Base-by-base conservation (phyloP, 2,329 filamentous ascomycete genomes). In the Colletotrichum sp. region DNA sequence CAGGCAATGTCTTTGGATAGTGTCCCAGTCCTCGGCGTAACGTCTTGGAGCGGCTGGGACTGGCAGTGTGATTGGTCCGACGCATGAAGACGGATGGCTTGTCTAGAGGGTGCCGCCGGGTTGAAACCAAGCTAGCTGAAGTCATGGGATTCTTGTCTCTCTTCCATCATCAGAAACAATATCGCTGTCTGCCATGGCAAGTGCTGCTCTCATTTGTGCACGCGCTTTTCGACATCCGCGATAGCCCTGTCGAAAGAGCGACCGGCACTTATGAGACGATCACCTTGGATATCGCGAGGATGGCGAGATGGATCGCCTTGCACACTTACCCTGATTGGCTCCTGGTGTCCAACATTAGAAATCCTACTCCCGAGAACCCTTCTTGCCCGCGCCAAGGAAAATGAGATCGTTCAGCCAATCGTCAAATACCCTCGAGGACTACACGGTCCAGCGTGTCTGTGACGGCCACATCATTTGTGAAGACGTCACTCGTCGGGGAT, bases 91-190 rank as follows among this genome's bases (percentile, higher is more conserved):
- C 39, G 26, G 72, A 68, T 24, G 63, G 73, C 73, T 72, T 75
- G 65, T 75, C 73, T 72, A 44, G 36, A 72, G 73, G 69, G 57
- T 68, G 69, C 57, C 64, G 64, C 69, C 48, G 60, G 64, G 44
- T 75, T 73, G 70, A 75, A 75, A 75, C 73, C 69, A 68, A 30
- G 73, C 73, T 75, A 75, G 48, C 13, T 68, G 63, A n/a, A 68
- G 73, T 75, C 73, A 75, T 73, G 70, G 70, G 73, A 60, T 75
- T 75, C 73, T 75, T 73, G 73, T 75, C 73, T 75, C 69, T 75
- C 57, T 75, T 60, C 57, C 34, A 73, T 75, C 44, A 26, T 60
- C 57, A 59, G 73, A 75, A 71, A 75, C 73, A 75, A 63, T 22
- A 75, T 63, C 34, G 48, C 32, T 28, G 36, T 55, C 24, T 30